Evolutionary conservation across 2,329 filamentous ascomycete species (phyloP).

Genomic region (Ceratocystis lukuohia): DNA sequence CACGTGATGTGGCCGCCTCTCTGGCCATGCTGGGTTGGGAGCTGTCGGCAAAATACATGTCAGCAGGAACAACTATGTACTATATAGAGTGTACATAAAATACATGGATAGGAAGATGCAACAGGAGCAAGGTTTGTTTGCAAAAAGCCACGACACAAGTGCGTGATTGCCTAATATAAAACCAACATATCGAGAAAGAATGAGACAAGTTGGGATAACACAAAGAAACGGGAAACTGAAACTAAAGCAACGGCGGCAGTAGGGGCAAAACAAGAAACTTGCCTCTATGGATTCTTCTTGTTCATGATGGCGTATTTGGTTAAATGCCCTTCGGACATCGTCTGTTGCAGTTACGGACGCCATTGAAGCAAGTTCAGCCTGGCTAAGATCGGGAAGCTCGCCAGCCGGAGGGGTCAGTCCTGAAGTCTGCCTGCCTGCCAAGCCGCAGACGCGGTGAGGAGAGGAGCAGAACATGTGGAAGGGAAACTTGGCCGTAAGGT

Average conservation of each 20-base stretch:
- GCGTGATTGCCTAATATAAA: conserved; percentile 3
- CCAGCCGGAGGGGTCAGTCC: neutral
- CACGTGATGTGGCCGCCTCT: conserved; percentile 18
- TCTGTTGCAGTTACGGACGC: neutral
- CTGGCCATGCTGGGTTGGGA: conserved; percentile 7
- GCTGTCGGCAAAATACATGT: neutral
- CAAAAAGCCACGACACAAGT: neutral
- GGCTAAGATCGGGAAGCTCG: neutral
- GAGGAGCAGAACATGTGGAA: neutral
- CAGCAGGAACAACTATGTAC: neutral
- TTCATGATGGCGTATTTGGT: neutral
- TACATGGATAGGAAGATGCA: neutral
- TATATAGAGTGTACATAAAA: neutral
- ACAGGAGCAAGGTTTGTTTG: neutral
- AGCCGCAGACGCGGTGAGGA: neutral
- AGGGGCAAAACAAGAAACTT: neutral
- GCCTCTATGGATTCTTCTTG: neutral
- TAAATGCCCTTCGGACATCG: neutral
- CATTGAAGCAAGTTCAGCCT: neutral
- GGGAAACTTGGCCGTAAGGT: neutral
- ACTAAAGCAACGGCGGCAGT: neutral
- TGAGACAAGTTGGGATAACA: neutral
- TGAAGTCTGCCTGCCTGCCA: neutral
- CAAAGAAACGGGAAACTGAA: neutral
- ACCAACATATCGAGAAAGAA: neutral